phyloP scores from a whole-genome alignment of 495 filamentous ascomycete species.

The Paragyromitra xinjiangensis region DNA sequence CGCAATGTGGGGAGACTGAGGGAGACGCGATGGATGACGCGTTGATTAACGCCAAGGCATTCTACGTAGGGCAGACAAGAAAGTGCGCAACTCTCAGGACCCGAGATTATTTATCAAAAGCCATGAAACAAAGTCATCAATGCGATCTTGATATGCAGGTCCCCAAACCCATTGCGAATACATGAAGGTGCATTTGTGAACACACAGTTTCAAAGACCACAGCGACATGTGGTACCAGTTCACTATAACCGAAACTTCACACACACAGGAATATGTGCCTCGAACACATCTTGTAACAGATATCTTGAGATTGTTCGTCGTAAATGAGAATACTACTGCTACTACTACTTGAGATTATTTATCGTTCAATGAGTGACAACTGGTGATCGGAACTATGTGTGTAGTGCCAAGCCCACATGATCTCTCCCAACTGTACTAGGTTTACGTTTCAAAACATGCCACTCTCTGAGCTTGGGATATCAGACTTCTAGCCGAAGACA shows the following conservation, averaged over 20 bases:
- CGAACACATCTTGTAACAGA: background rate
- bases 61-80: background rate
- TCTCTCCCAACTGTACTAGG: background rate
- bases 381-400: background rate
- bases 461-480: background rate
- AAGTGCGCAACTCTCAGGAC: background rate
- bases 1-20: background rate
- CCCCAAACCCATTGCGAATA: background rate
- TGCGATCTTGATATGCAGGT: background rate
- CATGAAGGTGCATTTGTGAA: background rate
- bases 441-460: background rate
- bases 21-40: slow-evolving; percentile 17
- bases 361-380: background rate
- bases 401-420: background rate
- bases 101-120: background rate
- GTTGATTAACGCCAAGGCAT: slow-evolving; percentile 21
- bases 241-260: background rate
- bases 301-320: background rate
- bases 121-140: background rate
- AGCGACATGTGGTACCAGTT: background rate
- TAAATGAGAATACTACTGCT: background rate
- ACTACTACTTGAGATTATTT: background rate
- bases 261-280: background rate
- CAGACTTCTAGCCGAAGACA: background rate
- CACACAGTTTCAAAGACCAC: background rate